Evolutionary conservation across 345 rosid species (phyloP).

Genomic region (Gossypium longicalyx): DNA sequence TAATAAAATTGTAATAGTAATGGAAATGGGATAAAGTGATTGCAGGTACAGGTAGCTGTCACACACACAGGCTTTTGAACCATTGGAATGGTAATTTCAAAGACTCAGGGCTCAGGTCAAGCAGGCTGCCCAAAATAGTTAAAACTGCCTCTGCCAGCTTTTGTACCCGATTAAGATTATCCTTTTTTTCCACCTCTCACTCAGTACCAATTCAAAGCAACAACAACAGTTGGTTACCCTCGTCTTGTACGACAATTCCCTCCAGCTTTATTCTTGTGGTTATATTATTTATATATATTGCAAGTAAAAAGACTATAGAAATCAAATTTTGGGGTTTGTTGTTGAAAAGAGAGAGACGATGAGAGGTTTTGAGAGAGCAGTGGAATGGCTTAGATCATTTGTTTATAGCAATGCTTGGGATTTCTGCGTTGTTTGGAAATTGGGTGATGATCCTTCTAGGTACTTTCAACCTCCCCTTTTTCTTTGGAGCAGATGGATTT

Average conservation of each 20-base stretch:
- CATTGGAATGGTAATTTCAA: too few species aligned
- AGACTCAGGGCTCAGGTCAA: too few species aligned
- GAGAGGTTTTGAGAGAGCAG: slow-evolving; percentile 46
- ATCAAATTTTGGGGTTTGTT: not conserved
- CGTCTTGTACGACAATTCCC: not conserved
- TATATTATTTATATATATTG: not conserved
- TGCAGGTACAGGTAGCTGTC: too few species aligned
- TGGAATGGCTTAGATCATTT: slow-evolving; percentile 68
- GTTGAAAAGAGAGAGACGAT: slow-evolving; percentile 19
- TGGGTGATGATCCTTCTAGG: slow-evolving; percentile 79
- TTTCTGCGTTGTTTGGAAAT: slow-evolving; percentile 77
- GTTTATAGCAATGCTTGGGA: slow-evolving; percentile 70
- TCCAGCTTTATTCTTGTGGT: too few species aligned
- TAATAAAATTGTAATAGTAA: too few species aligned
- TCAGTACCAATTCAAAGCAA: not conserved
- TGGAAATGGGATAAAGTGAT: too few species aligned
- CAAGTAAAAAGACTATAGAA: not conserved
- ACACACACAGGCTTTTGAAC: too few species aligned
- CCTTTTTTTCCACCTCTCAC: not conserved
- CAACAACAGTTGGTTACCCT: slow-evolving; percentile 1
- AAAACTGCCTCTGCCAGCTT: too few species aligned
- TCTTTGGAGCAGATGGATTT: not conserved
- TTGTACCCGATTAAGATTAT: slow-evolving; percentile 14
- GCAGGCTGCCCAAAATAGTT: too few species aligned
- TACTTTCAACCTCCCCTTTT: slow-evolving; percentile 4